Evolutionary conservation across 2,329 filamentous ascomycete genomes (phyloP), one percentile per base, ranked within the genome.

Genomic region (Ceratocystis eucalypticola): DNA sequence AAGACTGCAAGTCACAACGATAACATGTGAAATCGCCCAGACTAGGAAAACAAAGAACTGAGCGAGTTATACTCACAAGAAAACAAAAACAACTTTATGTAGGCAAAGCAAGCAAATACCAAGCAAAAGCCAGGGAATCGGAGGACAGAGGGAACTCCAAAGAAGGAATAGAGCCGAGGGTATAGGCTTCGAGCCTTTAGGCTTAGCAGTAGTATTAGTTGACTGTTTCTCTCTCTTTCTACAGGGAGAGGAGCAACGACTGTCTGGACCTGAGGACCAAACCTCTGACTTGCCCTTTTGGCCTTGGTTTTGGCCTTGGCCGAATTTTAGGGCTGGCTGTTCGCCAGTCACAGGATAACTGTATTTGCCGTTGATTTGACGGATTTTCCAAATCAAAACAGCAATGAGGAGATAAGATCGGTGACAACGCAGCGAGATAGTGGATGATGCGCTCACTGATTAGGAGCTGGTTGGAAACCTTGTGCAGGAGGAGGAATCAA

Each of bases 161-260:
- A 33, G 55, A 59, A 59, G 55, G 55, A 59, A 59, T 59, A 30
- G 55, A 59, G 55, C 55, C 28, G 55, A 59, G 55, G 55, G 55
- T 30, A 59, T 37, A 59, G 48, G 48, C 25, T 20, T 41, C 37
- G 37, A 41, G 37, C 37, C 10, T 41, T 15, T 41, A 15, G 10
- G 10, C 37, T 12, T 41, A 41, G 37, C 37, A 41, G 10, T 12
- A 4, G 37, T 41, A 41, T 41, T 41, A 41, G 12, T 41, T 41
- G 37, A 41, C 37, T 41, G 37, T 5, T 41, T 41, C 10, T 41
- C 37, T 15, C 12, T 41, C 37, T 41, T 41, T 41, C 37, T 41
- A 8, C 37, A 41, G 22, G 22, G 25, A 22, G 55, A 59, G 28
- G 55, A 30, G 15, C 2, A 37, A 37, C 55, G 37, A 12, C 37